These are phyloP conservation scores for Diutina siamensis DNA, from an alignment of 1,139 yeast species.

Conservation along the genomic window DNA sequence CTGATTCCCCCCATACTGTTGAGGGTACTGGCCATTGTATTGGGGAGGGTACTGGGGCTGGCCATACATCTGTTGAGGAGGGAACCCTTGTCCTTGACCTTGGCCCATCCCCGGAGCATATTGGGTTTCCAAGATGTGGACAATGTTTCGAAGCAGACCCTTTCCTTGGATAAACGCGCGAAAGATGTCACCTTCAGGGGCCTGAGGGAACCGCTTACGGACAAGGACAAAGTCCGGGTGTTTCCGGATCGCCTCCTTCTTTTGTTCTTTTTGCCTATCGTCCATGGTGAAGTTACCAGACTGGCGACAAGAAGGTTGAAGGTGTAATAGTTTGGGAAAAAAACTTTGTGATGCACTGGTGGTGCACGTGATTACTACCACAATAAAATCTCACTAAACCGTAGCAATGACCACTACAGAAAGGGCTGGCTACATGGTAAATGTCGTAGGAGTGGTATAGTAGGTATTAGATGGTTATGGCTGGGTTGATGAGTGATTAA, in stretches of 20 bases:
- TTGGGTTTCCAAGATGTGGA: slow-evolving; percentile 33
- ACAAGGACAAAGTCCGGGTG: slow-evolving; percentile 37
- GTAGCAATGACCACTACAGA: no score
- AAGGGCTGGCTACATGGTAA: no score
- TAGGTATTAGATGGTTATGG: no score
- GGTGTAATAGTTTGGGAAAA: background rate
- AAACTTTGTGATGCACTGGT: background rate
- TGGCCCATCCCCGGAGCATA: slow-evolving; percentile 11
- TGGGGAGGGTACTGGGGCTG: slow-evolving; percentile 6
- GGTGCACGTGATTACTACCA: background rate
- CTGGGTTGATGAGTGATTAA: background rate
- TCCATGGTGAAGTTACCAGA: background rate
- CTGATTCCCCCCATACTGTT: background rate
- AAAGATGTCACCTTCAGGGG: slow-evolving; percentile 40
- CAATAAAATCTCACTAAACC: no score
- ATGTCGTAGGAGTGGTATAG: no score
- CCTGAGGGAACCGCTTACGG: slow-evolving; percentile 33
- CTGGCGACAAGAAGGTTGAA: background rate
- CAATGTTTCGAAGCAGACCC: slow-evolving; percentile 43
- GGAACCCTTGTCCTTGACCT: slow-evolving; percentile 11
- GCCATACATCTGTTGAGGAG: slow-evolving; percentile 14
- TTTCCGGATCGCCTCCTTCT: slow-evolving; percentile 1
- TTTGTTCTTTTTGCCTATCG: slow-evolving; percentile 2
- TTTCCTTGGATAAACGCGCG: slow-evolving; percentile 52
- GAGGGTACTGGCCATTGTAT: slow-evolving; percentile 1